These are phyloP conservation scores for Chlamydomonas reinhardtii DNA, from an alignment of 163 green algal species.

Conservation along the genomic window DNA sequence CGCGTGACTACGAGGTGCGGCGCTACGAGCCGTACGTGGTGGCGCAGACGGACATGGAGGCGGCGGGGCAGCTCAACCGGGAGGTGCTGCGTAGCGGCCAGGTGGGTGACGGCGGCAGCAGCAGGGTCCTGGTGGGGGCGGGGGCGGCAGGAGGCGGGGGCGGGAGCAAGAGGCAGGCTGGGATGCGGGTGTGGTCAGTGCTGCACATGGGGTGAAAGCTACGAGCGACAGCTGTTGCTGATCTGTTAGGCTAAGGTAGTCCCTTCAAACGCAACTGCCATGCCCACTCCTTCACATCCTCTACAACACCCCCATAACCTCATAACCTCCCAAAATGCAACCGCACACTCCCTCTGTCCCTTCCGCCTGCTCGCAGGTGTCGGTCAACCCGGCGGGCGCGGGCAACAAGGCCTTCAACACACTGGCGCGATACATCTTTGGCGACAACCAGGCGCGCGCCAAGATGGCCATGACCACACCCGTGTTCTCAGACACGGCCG, in stretches of 20 bases:
- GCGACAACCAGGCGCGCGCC: slow-evolving; percentile 64
- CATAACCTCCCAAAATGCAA: no score
- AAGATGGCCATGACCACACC: slow-evolving; percentile 91
- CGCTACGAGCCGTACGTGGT: slow-evolving; percentile 81
- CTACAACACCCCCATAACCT: no score
- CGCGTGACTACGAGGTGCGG: slow-evolving; percentile 76
- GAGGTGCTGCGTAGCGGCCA: neutral
- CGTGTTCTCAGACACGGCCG: slow-evolving; percentile 70
- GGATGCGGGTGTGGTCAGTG: no score
- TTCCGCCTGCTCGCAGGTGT: slow-evolving; percentile 12
- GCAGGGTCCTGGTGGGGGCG: neutral
- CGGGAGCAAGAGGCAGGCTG: no score
- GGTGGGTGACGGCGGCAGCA: neutral
- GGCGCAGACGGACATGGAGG: slow-evolving; percentile 71
- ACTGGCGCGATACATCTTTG: slow-evolving; percentile 88
- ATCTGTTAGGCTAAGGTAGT: no score
- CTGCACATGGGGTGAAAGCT: no score
- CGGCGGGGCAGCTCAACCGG: slow-evolving; percentile 1
- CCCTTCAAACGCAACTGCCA: no score
- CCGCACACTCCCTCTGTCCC: neutral
- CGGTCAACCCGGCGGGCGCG: slow-evolving; percentile 55
- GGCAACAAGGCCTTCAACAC: slow-evolving; percentile 69
- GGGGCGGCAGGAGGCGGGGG: neutral
- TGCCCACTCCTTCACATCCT: no score
- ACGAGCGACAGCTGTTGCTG: no score